phyloP scores from a whole-genome alignment of 306 rosid species.

The Alnus rubra region DNA sequence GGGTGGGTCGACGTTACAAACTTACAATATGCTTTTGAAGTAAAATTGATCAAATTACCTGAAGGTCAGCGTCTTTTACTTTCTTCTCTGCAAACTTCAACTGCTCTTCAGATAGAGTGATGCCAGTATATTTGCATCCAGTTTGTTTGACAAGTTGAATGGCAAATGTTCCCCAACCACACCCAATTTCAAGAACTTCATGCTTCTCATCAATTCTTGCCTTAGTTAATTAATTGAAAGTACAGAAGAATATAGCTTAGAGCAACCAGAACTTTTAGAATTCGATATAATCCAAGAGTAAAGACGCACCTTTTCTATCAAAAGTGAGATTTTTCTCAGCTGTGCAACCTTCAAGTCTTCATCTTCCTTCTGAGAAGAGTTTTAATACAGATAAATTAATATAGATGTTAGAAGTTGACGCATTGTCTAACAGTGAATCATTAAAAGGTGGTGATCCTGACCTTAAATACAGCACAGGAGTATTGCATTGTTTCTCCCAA shows the following conservation, averaged over 20 bases:
- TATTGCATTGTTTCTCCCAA: slow-evolving; percentile 90
- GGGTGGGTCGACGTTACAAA: too few species aligned
- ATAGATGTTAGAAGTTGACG: background rate
- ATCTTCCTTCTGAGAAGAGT: slow-evolving; percentile 44
- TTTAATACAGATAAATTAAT: background rate
- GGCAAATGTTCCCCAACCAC: slow-evolving; percentile 94
- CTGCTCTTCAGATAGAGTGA: slow-evolving; percentile 83
- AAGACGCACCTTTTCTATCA: slow-evolving; percentile 58
- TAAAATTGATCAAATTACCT: slow-evolving; percentile 39
- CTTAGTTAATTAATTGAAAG: slow-evolving; percentile 34
- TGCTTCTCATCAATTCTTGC: slow-evolving; percentile 65
- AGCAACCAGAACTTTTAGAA: background rate
- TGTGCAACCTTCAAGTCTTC: slow-evolving; percentile 81
- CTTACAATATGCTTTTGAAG: too few species aligned
- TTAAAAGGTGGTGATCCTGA: slow-evolving; percentile 26
- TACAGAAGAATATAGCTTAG: background rate
- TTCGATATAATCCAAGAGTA: background rate
- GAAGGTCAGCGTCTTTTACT: slow-evolving; percentile 72
- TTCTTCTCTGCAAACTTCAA: slow-evolving; percentile 64
- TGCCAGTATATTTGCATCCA: slow-evolving; percentile 84
- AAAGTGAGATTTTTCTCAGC: slow-evolving; percentile 64
- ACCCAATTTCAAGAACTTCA: slow-evolving; percentile 84
- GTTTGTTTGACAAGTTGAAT: slow-evolving; percentile 77
- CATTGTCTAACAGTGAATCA: background rate
- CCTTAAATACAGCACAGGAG: slow-evolving; percentile 86